Base-by-base conservation (phyloP, 495 filamentous ascomycete species). In the Lophiostoma macrostomum region DNA sequence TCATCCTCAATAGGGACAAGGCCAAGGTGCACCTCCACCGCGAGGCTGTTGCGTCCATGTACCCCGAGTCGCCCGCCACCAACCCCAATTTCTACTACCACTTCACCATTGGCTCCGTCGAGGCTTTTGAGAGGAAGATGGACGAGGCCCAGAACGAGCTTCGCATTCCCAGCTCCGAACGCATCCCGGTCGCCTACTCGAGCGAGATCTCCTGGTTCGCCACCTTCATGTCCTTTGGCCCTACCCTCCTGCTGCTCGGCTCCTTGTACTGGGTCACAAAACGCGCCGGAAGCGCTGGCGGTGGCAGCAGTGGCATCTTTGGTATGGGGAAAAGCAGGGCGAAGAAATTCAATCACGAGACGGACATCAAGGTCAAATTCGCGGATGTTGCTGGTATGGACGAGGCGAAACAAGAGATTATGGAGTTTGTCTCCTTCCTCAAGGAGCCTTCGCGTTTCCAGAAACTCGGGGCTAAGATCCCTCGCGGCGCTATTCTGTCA, bases 371-470 rank as follows among this genome's bases (percentile, higher is more conserved):
- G 72, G 88, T 90, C 69, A 96, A 95, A 69, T 98, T 98, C 69
- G 78, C 90, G 45, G 93, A 98, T 69, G 93, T 98, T 34, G 93
- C 93, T 19, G 93, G 93, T 63, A 93, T 96, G 90, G 93, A 98
- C 68, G 93, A 98, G 72, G 93, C 93, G 25, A 98, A 98, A 79
- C 73, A 80, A 30, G 93, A 98, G 70, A 98, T 98, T 60, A 97
- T 97, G 91, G 93, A 98, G 69, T 98, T 98, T 49, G 93, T 98
- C 58, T 88, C 84, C 65, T 98, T 98, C 78, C 74, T 98, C 51
- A 88, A 95, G 71, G 84, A 86, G 61, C 90, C 93, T 0, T 87
- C 88, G 52, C 81, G 81, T 42, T 98, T 94, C 73, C 82, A 96
- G 72, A 88, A 83, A 70, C 80, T 98, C 12, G 93, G 93, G 60